Evolutionary conservation across 164 flowering plant genomes (phyloP), one percentile per base, ranked within the genome.

Genomic region (Paratinospora sagittata): DNA sequence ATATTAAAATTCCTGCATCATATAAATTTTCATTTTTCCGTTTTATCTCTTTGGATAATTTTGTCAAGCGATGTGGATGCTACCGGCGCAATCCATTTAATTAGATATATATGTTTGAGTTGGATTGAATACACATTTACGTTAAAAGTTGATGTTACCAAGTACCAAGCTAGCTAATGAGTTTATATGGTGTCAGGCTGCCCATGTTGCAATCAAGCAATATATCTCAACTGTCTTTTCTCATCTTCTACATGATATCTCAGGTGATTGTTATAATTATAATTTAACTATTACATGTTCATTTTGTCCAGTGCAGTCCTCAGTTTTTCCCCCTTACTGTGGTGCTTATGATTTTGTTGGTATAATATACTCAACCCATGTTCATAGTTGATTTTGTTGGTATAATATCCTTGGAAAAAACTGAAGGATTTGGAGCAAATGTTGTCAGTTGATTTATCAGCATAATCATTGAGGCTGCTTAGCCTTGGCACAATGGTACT

Each of bases 191-290:
- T 82, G 69, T n/a, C 92, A 96, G 99, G 90, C 84, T 82, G 87
- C 89, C 58, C 82, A 78, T 77, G 78, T 70, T 85, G 84, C 83
- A 71, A 80, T 91, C 75, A 88, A 83, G 74, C 79, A 86, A 60
- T 89, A 88, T 74, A 80, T 90, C 65, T 68, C 82, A 45, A 80
- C 82, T 77, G 64, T 76, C 55, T 93, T 91, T 77, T 85, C 87
- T 66, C 77, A 80, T 77, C 95, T 91, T 73, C 79, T 84, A 66
- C 84, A 73, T 14, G 86, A 85, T 73, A 87, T 96, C 72, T 84
- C 97, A 84, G 98, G 99, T 91, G 67, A 76, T 68, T 34, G 16
- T 75, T 71, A 30, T 68, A 55, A 33, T 11, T 63, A 27, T 70
- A 21, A 16, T 69, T 33, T 14, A 49, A 60, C 21, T 11, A 58